Evolutionary conservation across 148 eudicot genomes (phyloP), one percentile per base, ranked within the genome.

Genomic region (Cornus suecica): DNA sequence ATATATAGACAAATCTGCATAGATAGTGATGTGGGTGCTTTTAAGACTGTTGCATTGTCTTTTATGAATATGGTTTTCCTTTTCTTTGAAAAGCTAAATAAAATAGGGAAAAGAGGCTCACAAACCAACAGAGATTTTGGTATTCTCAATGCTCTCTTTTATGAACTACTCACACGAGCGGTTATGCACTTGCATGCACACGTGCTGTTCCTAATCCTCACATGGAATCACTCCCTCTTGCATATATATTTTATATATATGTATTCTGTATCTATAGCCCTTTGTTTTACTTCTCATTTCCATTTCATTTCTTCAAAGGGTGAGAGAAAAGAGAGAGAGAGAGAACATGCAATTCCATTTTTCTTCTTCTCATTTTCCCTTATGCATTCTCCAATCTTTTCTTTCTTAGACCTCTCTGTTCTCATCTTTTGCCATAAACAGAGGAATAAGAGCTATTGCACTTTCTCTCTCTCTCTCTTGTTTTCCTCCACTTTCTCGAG

Each of bases 91-190:
- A 71, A 71, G 27, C 42, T 34, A 41, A 28, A 66, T 30, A 74
- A 64, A 71, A 77, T 23, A 61, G 4, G 48, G 31, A 74, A 64
- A 71, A 77, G 23, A 61, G 4, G 48, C 37, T 67, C 72, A 26
- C 65, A 78, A 72, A 65, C 72, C 37, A 71, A 72, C 80, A 54
- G 32, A 54, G 66, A 65, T 71, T 54, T 52, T 78, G 66, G 58
- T 72, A 71, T 65, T 54, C 68, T 72, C 45, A 62, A 29, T n/a
- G n/a, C n/a, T n/a, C n/a, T n/a, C n/a, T n/a, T n/a, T n/a, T n/a
- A n/a, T n/a, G n/a, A n/a, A 41, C 80, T 65, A 56, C 87, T 84
- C 89, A 82, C 89, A 84, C 89, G 89, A 87, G 89, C 79, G 86
- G 84, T 42, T 82, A 76, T 80, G 58, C 80, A 82, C 37, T 82